A percentile compares a stretch with the other conserved stretches of the same genome.
Conservation (phyloP, 106 monocot species). For the Phalaenopsis equestris region DNA sequence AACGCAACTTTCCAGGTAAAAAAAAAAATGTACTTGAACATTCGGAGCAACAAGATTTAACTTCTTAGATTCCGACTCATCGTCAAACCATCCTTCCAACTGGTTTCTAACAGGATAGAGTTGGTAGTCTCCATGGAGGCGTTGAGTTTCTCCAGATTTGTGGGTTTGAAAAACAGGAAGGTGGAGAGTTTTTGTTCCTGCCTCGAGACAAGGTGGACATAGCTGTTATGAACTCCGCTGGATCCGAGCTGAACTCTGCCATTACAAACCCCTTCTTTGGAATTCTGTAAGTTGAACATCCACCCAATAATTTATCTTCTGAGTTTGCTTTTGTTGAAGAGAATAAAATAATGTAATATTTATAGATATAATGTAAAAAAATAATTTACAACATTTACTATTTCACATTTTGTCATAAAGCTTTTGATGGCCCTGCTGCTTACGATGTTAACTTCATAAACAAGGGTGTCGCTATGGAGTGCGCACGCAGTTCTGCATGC, state of each 20-base stretch:
- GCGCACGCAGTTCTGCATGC: no score
- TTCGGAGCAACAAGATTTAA: neutral
- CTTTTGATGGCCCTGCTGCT: no score
- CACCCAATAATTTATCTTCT: no score
- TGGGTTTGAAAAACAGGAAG: slow-evolving; percentile 78
- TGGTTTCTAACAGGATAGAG: slow-evolving; percentile 54
- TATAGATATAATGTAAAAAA: no score
- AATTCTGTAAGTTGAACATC: slow-evolving; percentile 41
- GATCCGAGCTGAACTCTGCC: slow-evolving; percentile 81
- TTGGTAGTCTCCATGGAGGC: slow-evolving; percentile 70
- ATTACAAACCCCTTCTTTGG: slow-evolving; percentile 89
- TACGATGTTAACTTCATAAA: no score
- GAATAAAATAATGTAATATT: no score
- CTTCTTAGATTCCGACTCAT: neutral
- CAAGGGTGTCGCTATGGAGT: no score
- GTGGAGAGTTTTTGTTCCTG: slow-evolving; percentile 53
- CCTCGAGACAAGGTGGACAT: slow-evolving; percentile 71
- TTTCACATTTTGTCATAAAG: no score
- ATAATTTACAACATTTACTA: no score
- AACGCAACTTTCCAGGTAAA: slow-evolving; percentile 73
- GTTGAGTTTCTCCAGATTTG: slow-evolving; percentile 71
- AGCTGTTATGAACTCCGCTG: slow-evolving; percentile 57
- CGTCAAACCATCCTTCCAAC: slow-evolving; percentile 1
- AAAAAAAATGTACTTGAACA: neutral
- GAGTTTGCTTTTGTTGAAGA: no score